Evolutionary conservation across 2,329 filamentous ascomycete species (phyloP).

Genomic region (Knufia fluminis): DNA sequence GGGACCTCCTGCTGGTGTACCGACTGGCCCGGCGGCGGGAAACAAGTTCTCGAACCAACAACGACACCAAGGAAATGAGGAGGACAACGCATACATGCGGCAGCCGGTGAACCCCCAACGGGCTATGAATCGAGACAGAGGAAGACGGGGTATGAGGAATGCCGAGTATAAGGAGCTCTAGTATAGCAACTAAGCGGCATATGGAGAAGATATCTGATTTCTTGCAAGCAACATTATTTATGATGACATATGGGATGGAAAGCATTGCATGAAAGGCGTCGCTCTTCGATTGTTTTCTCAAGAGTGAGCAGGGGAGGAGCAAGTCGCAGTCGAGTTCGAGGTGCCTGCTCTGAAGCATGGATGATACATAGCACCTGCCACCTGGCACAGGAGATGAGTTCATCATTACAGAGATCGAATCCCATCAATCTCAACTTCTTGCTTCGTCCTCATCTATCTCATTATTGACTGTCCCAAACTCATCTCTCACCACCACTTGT

Average conservation of each 20-base stretch:
- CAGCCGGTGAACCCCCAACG: conserved; percentile 93
- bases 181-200: not conserved
- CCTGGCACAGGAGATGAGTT: too few relatives aligned
- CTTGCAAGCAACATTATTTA: not conserved
- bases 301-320: too few relatives aligned
- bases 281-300: not conserved
- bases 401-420: too few relatives aligned
- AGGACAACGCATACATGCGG: conserved; percentile 88
- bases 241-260: not conserved
- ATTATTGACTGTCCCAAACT: too few relatives aligned
- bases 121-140: conserved; percentile 68
- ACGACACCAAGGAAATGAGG: conserved; percentile 50
- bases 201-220: not conserved
- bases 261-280: not conserved
- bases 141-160: conserved; percentile 49
- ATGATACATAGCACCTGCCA: too few relatives aligned
- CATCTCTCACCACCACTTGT: too few relatives aligned
- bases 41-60: conserved; percentile 50
- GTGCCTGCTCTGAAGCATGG: too few relatives aligned
- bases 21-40: conserved; percentile 8
- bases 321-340: too few relatives aligned
- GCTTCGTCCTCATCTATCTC: too few relatives aligned
- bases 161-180: conserved; percentile 79
- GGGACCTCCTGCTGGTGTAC: conserved; percentile 5
- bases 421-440: too few relatives aligned